phyloP scores from a whole-genome alignment of 768 basidiomycete species.

The Suillus plorans region DNA sequence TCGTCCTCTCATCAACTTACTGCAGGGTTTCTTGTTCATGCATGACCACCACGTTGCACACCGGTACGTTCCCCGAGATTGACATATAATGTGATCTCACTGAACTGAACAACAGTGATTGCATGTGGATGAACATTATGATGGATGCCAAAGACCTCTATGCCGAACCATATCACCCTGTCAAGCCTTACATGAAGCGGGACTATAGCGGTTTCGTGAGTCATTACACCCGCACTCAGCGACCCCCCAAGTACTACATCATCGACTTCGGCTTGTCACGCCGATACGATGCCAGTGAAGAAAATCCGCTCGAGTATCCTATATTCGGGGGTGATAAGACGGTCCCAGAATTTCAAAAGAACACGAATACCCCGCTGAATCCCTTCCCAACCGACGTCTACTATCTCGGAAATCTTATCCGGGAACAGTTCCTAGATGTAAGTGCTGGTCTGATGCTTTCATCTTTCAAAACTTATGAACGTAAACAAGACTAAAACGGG shows the following conservation, averaged over 20 bases:
- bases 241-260: conserved; percentile 32
- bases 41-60: conserved; percentile 36
- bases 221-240: conserved; percentile 28
- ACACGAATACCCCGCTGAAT: conserved; percentile 22
- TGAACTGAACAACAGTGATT: conserved; percentile 22
- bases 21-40: conserved; percentile 35
- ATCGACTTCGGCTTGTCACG: conserved; percentile 39
- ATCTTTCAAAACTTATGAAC: neutral
- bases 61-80: conserved; percentile 23
- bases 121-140: conserved; percentile 32
- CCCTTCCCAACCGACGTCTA: conserved; percentile 47
- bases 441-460: neutral
- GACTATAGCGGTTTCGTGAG: conserved; percentile 23
- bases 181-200: conserved; percentile 7
- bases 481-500: conserved; percentile 6
- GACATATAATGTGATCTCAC: neutral
- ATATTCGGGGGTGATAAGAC: conserved; percentile 42
- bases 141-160: conserved; percentile 27
- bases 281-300: conserved; percentile 25
- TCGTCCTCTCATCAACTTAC: neutral
- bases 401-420: conserved; percentile 40
- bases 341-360: conserved; percentile 37
- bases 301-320: conserved; percentile 25
- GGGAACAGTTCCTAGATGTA: conserved; percentile 34
- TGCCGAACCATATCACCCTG: conserved; percentile 27